Percentiles rank a stretch among this genome's conserved stretches.
These are phyloP conservation scores for Tetrahymena borealis DNA, from an alignment of 73 alveolate species.

Conservation along the genomic window DNA sequence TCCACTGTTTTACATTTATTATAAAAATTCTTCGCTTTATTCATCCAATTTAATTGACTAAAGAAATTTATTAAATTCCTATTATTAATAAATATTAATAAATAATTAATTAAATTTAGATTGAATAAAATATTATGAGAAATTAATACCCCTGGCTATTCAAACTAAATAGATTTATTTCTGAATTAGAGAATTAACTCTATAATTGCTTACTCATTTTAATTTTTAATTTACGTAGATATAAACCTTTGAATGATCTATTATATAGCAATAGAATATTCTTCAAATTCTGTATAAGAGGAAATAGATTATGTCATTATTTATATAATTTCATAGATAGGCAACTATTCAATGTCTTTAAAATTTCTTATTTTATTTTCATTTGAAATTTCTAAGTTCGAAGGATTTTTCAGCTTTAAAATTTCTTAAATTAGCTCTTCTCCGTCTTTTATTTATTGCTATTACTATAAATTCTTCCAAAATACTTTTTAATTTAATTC, in stretches of 20 bases:
- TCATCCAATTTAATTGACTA: too few relatives aligned
- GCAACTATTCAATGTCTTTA: neutral
- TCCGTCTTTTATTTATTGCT: neutral
- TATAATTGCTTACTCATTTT: neutral
- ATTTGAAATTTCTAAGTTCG: too few relatives aligned
- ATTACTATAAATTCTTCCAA: neutral
- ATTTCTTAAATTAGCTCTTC: neutral
- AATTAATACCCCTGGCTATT: neutral
- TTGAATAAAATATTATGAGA: neutral
- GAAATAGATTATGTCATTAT: neutral
- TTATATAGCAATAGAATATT: neutral
- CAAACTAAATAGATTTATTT: neutral
- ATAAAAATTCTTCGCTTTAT: too few relatives aligned
- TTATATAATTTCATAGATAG: neutral
- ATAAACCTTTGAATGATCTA: neutral
- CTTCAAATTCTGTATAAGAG: neutral
- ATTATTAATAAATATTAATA: too few relatives aligned
- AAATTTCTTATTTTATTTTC: too few relatives aligned
- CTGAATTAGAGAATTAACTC: neutral
- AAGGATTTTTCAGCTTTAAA: too few relatives aligned
- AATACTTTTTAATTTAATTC: neutral
- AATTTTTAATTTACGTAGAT: neutral
- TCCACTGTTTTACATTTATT: too few relatives aligned
- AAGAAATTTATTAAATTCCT: too few relatives aligned
- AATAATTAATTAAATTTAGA: too few relatives aligned